Evolutionary conservation across 208 protist genomes (phyloP), one percentile per base, ranked within the genome.

Genomic region (Crithidia thermophila): DNA sequence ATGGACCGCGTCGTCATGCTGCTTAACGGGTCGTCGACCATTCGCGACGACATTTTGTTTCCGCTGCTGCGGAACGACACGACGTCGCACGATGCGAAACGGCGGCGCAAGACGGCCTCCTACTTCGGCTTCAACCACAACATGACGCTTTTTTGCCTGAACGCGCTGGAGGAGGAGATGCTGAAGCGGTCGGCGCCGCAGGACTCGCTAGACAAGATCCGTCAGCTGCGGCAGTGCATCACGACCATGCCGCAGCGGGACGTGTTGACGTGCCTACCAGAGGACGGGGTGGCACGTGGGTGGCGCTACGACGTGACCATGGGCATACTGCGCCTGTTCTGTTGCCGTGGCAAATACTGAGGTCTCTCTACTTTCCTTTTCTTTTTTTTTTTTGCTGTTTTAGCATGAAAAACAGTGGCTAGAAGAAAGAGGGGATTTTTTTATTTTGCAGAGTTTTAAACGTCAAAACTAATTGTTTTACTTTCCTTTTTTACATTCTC

Each of bases 1-100:
- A 93, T 99, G 45, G 98, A 99, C 67, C 79, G 98, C 42, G 69
- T 98, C 3, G 72, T 90, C 5, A 98, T 98, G 94, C 63, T 99
- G 6, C 75, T 99, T 2, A 93, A 94, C n/a, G 87, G 85, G 40
- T 86, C 87, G 9, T 53, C 34, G n/a, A 84, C 58, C 36, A 95
- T 98, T 50, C 88, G 94, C 37, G 91, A 98, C 66, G 81, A 82
- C 30, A 90, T 98, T 51, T 80, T 96, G 8, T 98, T 95, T 36
- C 94, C 94, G 14, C 65, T 97, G 30, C 76, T 96, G 21, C 87
- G 88, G 21, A 68, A 82, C 33, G 91, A 96, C 59, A 72, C 68
- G 37, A 62, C 72, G 43, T 91, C 85, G 27, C 91, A 85, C 67
- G 91, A 96, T 63, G 78, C 75, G 4, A 90, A 88, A 67, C 81